phyloP scores from a whole-genome alignment of 371 early-diverging fungal genomes.

The Chytridium lagenaria region DNA sequence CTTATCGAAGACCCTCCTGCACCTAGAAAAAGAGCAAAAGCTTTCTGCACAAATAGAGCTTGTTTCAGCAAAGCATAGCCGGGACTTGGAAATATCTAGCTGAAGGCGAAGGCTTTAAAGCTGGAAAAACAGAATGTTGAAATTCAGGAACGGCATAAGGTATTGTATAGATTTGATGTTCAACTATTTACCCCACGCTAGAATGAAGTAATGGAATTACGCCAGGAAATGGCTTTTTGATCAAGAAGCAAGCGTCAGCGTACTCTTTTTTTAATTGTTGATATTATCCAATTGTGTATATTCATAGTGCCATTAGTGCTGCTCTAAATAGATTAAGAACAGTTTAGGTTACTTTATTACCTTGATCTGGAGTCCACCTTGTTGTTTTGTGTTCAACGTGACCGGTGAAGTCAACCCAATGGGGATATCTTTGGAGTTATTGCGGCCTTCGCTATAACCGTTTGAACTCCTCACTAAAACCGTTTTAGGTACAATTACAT shows the following conservation, averaged over 20 bases:
- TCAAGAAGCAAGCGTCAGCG: no score
- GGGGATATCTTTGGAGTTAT: conserved; percentile 18
- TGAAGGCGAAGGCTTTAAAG: neutral
- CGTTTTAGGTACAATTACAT: neutral
- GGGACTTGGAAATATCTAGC: conserved; percentile 26
- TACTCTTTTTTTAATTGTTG: no score
- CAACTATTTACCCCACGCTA: neutral
- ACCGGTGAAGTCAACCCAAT: conserved; percentile 18
- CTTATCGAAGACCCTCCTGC: conserved; percentile 5
- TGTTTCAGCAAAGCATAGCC: conserved; percentile 19
- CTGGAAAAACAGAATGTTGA: neutral
- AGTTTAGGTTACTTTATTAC: no score
- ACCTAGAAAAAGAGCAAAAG: conserved; percentile 26
- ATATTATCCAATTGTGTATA: neutral
- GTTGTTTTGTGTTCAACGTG: conserved; percentile 4
- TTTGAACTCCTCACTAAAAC: conserved; percentile 37
- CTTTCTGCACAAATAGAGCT: conserved; percentile 27
- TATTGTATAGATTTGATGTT: neutral
- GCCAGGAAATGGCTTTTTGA: neutral
- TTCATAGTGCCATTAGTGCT: neutral
- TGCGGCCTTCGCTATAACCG: conserved; percentile 21
- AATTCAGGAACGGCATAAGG: conserved; percentile 1
- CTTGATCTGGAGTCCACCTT: conserved; percentile 30
- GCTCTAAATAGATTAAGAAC: neutral
- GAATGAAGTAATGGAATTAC: neutral